Evolutionary conservation across 2,329 filamentous ascomycete species (phyloP).

Genomic region (Myriangium duriaei): DNA sequence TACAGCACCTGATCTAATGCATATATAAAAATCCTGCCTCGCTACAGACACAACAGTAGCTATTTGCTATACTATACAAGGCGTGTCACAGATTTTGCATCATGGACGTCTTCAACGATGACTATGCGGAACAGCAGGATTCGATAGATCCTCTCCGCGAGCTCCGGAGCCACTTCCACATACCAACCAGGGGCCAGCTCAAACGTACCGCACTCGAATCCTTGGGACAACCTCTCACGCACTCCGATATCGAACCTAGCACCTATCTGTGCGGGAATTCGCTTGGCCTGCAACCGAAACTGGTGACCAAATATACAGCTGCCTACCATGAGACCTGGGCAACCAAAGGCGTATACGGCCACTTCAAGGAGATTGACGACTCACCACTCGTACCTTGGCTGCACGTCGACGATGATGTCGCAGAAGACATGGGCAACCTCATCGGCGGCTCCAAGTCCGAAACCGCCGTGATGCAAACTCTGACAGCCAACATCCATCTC

Average conservation of each 20-base stretch:
- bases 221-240: conserved; percentile 13
- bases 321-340: conserved; percentile 74
- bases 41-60: too few species aligned
- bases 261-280: conserved; percentile 89
- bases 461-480: conserved; percentile 76
- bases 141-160: conserved; percentile 25
- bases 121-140: conserved; percentile 5
- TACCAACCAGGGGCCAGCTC: conserved; percentile 62
- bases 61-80: too few species aligned
- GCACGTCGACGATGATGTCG: conserved; percentile 63
- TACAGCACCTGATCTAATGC: too few species aligned
- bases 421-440: conserved; percentile 55
- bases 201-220: conserved; percentile 45
- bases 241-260: conserved; percentile 30
- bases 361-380: conserved; percentile 59
- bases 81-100: too few species aligned
- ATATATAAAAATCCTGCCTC: too few species aligned
- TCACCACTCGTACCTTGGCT: conserved; percentile 62
- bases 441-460: conserved; percentile 63
- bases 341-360: conserved; percentile 70
- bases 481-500: conserved; percentile 71
- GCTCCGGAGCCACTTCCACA: conserved; percentile 56
- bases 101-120: conserved; percentile 9
- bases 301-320: conserved; percentile 51
- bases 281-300: conserved; percentile 67